Percentiles rank a stretch among this genome's conserved stretches.
phyloP scores from a whole-genome alignment of 2,329 filamentous ascomycete species.

The Phialophora tarda region DNA sequence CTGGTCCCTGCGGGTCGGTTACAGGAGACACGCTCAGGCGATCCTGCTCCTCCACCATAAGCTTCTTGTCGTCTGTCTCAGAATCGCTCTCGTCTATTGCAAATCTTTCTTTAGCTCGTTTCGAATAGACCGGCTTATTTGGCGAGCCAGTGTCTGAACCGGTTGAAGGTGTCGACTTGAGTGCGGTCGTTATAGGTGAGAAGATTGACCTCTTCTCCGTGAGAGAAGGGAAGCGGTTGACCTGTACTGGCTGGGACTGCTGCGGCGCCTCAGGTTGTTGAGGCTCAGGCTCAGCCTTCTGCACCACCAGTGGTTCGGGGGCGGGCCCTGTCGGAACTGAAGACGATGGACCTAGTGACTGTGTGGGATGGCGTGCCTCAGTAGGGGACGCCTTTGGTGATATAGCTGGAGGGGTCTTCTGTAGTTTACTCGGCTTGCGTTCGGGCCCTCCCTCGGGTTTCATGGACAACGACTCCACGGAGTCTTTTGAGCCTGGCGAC shows the following conservation, averaged over 20 bases:
- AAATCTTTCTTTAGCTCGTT: conserved; percentile 38
- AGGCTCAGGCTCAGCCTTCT: conserved; percentile 28
- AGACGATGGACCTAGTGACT: conserved; percentile 14
- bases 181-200: conserved; percentile 33
- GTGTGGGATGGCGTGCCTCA: conserved; percentile 36
- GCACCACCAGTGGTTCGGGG: conserved; percentile 29
- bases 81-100: conserved; percentile 38
- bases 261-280: conserved; percentile 10
- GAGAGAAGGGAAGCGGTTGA: conserved; percentile 37
- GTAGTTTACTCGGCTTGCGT: conserved; percentile 69
- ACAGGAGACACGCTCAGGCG: conserved; percentile 32
- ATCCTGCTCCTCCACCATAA: conserved; percentile 25
- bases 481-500: conserved; percentile 53
- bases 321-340: conserved; percentile 29
- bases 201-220: conserved; percentile 37
- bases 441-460: conserved; percentile 53
- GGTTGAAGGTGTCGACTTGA: conserved; percentile 32
- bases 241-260: conserved; percentile 24
- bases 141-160: conserved; percentile 26
- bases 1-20: conserved; percentile 41
- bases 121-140: conserved; percentile 35
- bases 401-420: conserved; percentile 64
- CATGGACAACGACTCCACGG: conserved; percentile 48
- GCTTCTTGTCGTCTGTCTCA: conserved; percentile 35
- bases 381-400: conserved; percentile 44